Conservation (phyloP, 2,329 filamentous ascomycete species). For the Cladosporium phlei region DNA sequence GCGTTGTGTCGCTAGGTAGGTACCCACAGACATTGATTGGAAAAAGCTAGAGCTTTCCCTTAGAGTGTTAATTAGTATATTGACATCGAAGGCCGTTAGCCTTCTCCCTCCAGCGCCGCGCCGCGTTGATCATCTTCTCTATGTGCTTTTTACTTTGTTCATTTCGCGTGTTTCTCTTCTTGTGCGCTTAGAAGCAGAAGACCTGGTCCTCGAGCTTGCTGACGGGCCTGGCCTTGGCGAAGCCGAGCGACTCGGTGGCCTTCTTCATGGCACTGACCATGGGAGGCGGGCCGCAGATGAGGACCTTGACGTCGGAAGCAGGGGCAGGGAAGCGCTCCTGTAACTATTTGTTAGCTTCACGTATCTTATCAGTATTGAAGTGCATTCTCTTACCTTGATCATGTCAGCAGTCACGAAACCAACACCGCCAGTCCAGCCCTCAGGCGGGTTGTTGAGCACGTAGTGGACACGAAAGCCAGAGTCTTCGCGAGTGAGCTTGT, state of each 20-base stretch:
- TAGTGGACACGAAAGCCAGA: constrained; percentile 83
- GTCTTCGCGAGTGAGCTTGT: constrained; percentile 71
- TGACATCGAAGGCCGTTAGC: neutral
- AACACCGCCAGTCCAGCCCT: constrained; percentile 84
- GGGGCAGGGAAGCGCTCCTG: constrained; percentile 77
- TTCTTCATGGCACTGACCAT: constrained; percentile 99
- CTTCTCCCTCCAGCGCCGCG: constrained; percentile 7
- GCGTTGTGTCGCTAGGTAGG: no score
- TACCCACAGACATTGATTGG: no score
- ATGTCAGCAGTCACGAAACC: constrained; percentile 95
- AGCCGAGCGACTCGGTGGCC: constrained; percentile 81
- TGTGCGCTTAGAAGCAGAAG: constrained; percentile 69
- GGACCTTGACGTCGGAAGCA: constrained; percentile 82
- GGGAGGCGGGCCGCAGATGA: constrained; percentile 90
- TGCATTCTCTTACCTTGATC: constrained; percentile 59
- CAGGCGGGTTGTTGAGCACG: constrained; percentile 91
- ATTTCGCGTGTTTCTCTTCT: neutral
- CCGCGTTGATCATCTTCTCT: constrained; percentile 7
- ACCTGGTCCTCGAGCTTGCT: constrained; percentile 98
- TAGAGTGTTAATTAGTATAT: neutral
- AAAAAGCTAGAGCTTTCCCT: no score
- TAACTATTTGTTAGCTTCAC: constrained; percentile 1
- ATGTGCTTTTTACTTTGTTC: neutral
- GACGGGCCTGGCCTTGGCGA: constrained; percentile 85
- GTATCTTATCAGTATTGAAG: neutral